Conservation (phyloP, 805 yeast genomes). For the Candida quercuum region DNA sequence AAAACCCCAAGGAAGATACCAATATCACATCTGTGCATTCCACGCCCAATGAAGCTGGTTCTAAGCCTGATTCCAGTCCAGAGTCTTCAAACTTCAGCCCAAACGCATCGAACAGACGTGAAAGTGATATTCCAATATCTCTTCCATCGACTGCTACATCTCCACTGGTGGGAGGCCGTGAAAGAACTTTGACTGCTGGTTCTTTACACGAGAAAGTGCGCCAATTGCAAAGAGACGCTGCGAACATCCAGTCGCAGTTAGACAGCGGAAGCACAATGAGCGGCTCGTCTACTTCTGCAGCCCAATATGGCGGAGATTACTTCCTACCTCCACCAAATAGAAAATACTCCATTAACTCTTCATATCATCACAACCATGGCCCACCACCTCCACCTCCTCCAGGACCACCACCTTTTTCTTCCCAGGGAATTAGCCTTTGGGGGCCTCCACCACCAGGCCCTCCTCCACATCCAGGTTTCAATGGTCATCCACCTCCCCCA, state of each 20-base stretch:
- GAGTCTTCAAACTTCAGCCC: slow-evolving; percentile 4
- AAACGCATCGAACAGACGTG: background rate
- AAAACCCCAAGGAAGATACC: background rate
- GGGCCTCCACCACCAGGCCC: too few species aligned
- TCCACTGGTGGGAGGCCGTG: slow-evolving; percentile 4
- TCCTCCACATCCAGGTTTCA: too few species aligned
- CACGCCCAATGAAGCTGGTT: background rate
- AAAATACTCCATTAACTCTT: background rate
- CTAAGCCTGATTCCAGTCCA: slow-evolving; percentile 1
- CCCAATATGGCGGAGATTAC: background rate
- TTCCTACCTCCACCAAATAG: background rate
- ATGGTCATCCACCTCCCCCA: background rate
- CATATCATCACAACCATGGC: background rate
- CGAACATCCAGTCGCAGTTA: slow-evolving; percentile 17
- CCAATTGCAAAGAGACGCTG: slow-evolving; percentile 19
- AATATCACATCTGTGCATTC: background rate
- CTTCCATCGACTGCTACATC: slow-evolving; percentile 10
- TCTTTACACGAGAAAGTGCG: slow-evolving; percentile 18
- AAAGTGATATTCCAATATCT: slow-evolving; percentile 1
- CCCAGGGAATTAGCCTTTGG: too few species aligned
- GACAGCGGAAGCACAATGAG: slow-evolving; percentile 3
- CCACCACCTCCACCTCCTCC: slow-evolving; percentile 8
- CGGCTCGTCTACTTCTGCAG: background rate
- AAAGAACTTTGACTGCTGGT: slow-evolving; percentile 5
- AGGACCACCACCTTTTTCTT: too few species aligned